phyloP scores from a whole-genome alignment of 2,329 filamentous ascomycete genomes.

The Alternaria sp. region DNA sequence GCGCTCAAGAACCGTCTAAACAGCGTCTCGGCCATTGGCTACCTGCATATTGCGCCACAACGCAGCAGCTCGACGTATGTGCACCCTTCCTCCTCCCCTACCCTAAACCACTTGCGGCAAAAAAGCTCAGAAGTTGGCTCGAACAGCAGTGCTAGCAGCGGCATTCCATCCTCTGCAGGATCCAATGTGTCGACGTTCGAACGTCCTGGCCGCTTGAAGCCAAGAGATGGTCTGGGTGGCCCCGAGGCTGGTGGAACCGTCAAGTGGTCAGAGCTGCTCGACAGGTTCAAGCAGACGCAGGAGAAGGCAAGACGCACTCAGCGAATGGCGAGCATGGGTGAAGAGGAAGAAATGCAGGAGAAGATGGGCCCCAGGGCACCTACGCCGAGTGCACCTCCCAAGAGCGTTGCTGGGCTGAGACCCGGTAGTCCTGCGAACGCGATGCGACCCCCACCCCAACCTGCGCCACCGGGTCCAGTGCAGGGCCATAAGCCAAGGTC shows the following conservation, averaged over 20 bases:
- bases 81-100: constrained; percentile 39
- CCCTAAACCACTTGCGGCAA: constrained; percentile 50
- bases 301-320: constrained; percentile 80
- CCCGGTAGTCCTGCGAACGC: constrained; percentile 32
- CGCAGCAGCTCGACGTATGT: constrained; percentile 74
- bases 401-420: constrained; percentile 23
- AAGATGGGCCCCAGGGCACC: constrained; percentile 33
- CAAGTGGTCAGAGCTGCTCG: constrained; percentile 88
- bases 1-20: constrained; percentile 96
- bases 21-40: constrained; percentile 95
- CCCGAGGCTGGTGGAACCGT: constrained; percentile 76
- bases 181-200: constrained; percentile 52
- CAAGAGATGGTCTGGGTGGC: constrained; percentile 52
- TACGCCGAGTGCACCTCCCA: constrained; percentile 35
- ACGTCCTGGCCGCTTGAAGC: constrained; percentile 72
- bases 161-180: constrained; percentile 29
- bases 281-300: constrained; percentile 92
- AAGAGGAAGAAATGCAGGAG: constrained; percentile 42
- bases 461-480: constrained; percentile 21
- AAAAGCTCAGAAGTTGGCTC: constrained; percentile 51
- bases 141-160: constrained; percentile 30
- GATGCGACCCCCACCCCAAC: constrained; percentile 27
- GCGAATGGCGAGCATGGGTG: constrained; percentile 54
- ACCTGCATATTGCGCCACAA: constrained; percentile 77
- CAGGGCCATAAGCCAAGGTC: constrained; percentile 46